A percentile compares a stretch with the other conserved stretches of the same genome.
Evolutionary conservation across 805 yeast species (phyloP).

Genomic region (Suhomyces sp.): DNA sequence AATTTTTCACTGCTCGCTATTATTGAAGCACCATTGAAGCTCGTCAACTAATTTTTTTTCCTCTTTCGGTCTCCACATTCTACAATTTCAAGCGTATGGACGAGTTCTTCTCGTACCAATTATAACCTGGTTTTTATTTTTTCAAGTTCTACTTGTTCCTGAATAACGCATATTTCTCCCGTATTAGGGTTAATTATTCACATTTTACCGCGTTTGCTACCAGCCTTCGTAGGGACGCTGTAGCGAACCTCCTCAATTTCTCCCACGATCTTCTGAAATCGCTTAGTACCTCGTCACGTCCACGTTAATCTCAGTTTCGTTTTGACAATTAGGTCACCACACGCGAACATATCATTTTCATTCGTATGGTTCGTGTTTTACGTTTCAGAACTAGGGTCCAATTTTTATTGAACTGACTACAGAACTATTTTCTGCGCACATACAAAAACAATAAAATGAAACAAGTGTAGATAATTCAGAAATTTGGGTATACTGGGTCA

Average conservation of each 20-base stretch:
- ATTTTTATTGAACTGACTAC: background rate
- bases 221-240: background rate
- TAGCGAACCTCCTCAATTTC: background rate
- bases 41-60: background rate
- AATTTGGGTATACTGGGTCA: slow-evolving; percentile 46
- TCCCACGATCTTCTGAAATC: background rate
- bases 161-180: background rate
- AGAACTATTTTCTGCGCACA: background rate
- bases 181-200: background rate
- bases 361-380: no score
- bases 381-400: background rate
- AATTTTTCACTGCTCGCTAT: background rate
- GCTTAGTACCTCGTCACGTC: background rate
- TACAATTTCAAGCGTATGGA: background rate
- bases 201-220: background rate
- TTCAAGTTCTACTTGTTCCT: background rate
- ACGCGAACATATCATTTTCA: no score
- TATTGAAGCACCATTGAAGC: background rate
- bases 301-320: no score
- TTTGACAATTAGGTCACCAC: no score
- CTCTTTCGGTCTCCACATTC: background rate
- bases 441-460: slow-evolving; percentile 6
- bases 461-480: slow-evolving; percentile 28
- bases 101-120: background rate
- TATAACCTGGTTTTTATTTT: background rate